Base-by-base conservation (phyloP, 495 filamentous ascomycete genomes). In the Delitschia confertaspora region DNA sequence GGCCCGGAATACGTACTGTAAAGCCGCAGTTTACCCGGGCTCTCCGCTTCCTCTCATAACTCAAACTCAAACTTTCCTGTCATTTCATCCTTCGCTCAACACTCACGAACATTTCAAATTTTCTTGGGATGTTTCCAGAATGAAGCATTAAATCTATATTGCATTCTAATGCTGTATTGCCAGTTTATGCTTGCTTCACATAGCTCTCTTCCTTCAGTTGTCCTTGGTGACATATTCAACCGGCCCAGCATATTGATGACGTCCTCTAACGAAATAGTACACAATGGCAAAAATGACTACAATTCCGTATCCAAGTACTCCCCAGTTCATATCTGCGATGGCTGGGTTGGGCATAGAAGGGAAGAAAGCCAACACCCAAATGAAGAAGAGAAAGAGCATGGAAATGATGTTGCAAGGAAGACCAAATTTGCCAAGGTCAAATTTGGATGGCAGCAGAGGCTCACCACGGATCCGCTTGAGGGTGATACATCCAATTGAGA, bases 351-450 rank as follows among this genome's bases (percentile, higher is more conserved):
- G 64, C 1, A 47, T 53, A 6, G 68, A 39, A 0, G 74, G 73
- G 53, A 74, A 77, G 51, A 75, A 75, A 0, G 65, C 59, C 53
- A 77, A 75, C 14, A 74, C 55, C 40, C 71, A 75, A 0, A 69
- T 54, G 0, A 73, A 59, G 1, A 67, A 29, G 9, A 75, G 51
- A 39, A 71, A 70, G 11, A 56, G 45, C 8, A 69, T 36, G n/a
- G 65, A 61, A 39, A 64, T 51, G 2, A 65, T 48, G 45, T 78
- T 80, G 40, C 71, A 64, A 4, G 60, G 50, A 37, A 74, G 45
- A 6, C 76, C 74, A 26, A 57, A 65, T 33, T 53, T 52, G 10
- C 75, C 73, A 3, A 79, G 58, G 6, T 60, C 59, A 65, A 74
- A 76, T 1, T 64, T 66, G 6, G 68, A 61, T 10, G 61, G 60